Evolutionary conservation across 257 asterid genomes (phyloP), one percentile per base, ranked within the genome.

Genomic region (Hygrophila difformis): DNA sequence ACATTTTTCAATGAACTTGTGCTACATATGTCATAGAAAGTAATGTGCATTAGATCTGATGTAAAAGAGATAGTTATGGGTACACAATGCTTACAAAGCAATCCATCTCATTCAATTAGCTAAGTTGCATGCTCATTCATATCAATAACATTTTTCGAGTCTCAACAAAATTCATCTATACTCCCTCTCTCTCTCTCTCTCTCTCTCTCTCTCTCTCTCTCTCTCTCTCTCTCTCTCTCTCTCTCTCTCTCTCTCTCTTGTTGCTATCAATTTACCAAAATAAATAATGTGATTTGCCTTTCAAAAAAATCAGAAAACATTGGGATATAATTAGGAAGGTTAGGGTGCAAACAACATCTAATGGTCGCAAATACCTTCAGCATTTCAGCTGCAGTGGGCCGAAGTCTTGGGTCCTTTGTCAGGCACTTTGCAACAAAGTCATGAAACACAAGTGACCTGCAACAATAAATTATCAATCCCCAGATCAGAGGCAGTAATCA

Each of bases 401-500:
- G 92, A 64, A 84, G 87, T 18, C 98, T 79, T 11, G 98, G 75
- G 35, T 91, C 98, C 73, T 91, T 91, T 2, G 98, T 86, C 68
- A 91, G 88, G 62, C 98, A 77, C 64, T 80, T 91, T 12, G 98
- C 96, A 23, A 91, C 69, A 57, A 91, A 91, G 67, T 91, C 98
- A 63, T 91, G 98, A 73, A 91, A 91, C 62, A 86, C 77, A 59
- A 91, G 95, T 47, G 98, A 86, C 98, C 98, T 89, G 71, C 12
- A 61, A 55, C 50, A 59, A 48, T 23, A 36, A 60, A 41, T 33
- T 29, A 57, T 49, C 36, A 50, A 44, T 34, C 49, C 49, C 41
- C 33, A 44, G 14, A 35, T 42, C n/a, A 33, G 19, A 47, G 15
- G 9, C 50, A 20, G 33, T n/a, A 14, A 14, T 20, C 9, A 2